Evolutionary conservation across 331 rosid species (phyloP).

Genomic region (Malus hybrid): DNA sequence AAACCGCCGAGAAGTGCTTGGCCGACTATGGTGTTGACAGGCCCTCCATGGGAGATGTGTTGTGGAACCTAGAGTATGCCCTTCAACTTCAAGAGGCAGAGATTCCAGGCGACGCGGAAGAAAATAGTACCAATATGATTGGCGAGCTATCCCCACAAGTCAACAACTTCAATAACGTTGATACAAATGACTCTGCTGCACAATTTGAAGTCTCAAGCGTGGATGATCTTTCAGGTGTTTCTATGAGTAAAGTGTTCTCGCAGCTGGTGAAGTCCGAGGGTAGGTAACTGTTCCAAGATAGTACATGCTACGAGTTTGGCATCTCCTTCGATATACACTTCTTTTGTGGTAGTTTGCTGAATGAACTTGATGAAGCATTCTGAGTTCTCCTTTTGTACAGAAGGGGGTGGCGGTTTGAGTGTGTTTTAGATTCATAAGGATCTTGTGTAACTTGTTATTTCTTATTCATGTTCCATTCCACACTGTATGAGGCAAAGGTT

Average conservation of each 20-base stretch:
- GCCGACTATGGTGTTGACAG: conserved; percentile 71
- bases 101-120: conserved; percentile 61
- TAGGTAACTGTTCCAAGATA: conserved; percentile 34
- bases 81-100: conserved; percentile 76
- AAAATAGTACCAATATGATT: conserved; percentile 68
- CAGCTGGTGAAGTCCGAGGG: conserved; percentile 90
- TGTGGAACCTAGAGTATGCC: conserved; percentile 84
- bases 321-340: conserved; percentile 1
- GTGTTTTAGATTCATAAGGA: conserved; percentile 2
- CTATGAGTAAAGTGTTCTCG: conserved; percentile 87
- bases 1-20: conserved; percentile 75
- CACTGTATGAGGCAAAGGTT: not conserved
- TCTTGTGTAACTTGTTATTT: not conserved
- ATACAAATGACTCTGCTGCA: conserved; percentile 26
- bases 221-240: conserved; percentile 78
- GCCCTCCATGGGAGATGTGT: conserved; percentile 79
- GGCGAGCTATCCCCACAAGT: conserved; percentile 65
- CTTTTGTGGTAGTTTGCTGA: not conserved
- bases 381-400: conserved; percentile 20
- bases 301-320: conserved; percentile 5
- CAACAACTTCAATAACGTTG: conserved; percentile 36
- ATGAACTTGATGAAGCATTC: conserved; percentile 5
- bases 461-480: not conserved
- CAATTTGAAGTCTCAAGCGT: conserved; percentile 30
- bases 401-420: conserved; percentile 18